phyloP scores from a whole-genome alignment of 106 monocot genomes.

The Phalaenopsis equestris region DNA sequence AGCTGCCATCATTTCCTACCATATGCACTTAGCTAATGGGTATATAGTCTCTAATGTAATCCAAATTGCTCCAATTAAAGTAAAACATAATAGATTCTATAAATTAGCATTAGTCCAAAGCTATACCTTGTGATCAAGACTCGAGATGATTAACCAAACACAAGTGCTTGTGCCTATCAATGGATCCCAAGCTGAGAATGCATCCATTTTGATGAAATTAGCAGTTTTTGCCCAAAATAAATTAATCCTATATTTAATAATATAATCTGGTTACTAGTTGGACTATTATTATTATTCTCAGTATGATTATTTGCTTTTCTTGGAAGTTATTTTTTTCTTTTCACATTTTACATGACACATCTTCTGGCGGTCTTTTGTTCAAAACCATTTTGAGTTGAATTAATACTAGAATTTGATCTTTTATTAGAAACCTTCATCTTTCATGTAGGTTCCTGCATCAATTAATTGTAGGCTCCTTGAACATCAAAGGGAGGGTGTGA shows the following conservation, averaged over 20 bases:
- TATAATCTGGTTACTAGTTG: neutral
- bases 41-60: no score
- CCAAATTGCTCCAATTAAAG: no score
- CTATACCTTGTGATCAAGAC: no score
- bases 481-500: conserved; percentile 85
- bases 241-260: neutral
- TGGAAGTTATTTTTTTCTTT: neutral
- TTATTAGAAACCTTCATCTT: neutral
- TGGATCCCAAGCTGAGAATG: neutral
- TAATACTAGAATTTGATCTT: conserved; percentile 3
- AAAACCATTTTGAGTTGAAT: conserved; percentile 5
- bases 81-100: no score
- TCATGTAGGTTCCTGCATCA: conserved; percentile 73
- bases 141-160: no score
- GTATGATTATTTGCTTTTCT: neutral
- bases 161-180: neutral
- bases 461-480: conserved; percentile 86
- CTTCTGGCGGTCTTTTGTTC: neutral
- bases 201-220: neutral
- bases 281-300: neutral
- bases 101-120: no score
- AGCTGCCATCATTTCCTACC: no score
- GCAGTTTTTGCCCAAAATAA: neutral
- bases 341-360: neutral
- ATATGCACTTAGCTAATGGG: no score